phyloP scores from a whole-genome alignment of 352 stramenopile species.

The Phytophthora niederhauseri region DNA sequence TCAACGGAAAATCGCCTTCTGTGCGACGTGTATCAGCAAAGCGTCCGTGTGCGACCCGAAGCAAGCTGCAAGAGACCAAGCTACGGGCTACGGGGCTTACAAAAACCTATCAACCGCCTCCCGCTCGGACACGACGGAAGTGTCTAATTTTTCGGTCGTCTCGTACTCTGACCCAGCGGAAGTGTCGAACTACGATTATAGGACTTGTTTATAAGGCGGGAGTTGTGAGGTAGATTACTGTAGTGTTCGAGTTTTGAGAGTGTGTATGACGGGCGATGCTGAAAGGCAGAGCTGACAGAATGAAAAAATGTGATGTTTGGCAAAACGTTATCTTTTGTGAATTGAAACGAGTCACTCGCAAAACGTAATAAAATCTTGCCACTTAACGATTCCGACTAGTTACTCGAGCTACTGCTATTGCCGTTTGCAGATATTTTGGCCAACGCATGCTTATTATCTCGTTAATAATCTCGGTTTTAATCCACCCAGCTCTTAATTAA shows the following conservation, averaged over 20 bases:
- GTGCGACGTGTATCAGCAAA: conserved; percentile 28
- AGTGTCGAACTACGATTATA: background rate
- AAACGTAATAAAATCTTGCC: too few species aligned
- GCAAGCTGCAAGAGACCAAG: conserved; percentile 13
- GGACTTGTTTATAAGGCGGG: conserved; percentile 1
- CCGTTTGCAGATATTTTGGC: too few species aligned
- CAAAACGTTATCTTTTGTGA: too few species aligned
- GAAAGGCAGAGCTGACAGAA: too few species aligned
- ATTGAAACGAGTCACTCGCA: too few species aligned
- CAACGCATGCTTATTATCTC: too few species aligned
- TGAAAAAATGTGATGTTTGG: too few species aligned
- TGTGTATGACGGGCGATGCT: background rate
- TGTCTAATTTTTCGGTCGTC: background rate
- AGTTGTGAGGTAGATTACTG: background rate
- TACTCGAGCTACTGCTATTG: too few species aligned
- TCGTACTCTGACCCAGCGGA: background rate
- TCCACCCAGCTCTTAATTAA: too few species aligned
- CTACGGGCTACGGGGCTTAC: background rate
- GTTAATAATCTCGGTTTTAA: too few species aligned
- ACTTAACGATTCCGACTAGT: too few species aligned
- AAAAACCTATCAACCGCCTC: background rate
- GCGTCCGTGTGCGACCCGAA: conserved; percentile 12
- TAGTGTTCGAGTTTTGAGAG: background rate
- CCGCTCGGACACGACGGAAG: conserved; percentile 5
- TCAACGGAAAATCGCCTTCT: conserved; percentile 37